These are phyloP conservation scores for Daldinia decipiens DNA, from an alignment of 495 filamentous ascomycete genomes.

Conservation along the genomic window DNA sequence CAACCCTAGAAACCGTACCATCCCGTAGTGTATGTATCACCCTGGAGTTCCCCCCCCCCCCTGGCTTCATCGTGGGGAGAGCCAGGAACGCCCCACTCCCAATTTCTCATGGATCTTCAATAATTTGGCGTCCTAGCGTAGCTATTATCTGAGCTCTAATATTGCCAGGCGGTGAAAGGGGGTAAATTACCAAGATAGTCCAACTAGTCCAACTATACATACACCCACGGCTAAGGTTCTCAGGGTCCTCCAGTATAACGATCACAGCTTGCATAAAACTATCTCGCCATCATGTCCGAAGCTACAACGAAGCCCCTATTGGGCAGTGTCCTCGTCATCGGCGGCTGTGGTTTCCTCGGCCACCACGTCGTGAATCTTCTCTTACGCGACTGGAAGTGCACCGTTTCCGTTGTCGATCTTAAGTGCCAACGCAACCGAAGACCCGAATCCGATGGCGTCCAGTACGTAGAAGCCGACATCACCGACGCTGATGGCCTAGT, in stretches of 20 bases:
- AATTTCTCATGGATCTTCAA: slow-evolving; percentile 21
- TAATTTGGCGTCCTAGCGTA: slow-evolving; percentile 13
- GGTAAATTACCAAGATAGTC: background rate
- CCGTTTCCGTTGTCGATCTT: slow-evolving; percentile 88
- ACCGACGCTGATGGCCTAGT: slow-evolving; percentile 74
- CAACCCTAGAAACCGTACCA: background rate
- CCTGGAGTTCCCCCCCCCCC: slow-evolving; percentile 4
- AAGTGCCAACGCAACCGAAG: slow-evolving; percentile 78
- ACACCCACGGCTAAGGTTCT: background rate
- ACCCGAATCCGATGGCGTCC: slow-evolving; percentile 69
- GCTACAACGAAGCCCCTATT: slow-evolving; percentile 54
- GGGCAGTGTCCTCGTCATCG: slow-evolving; percentile 70
- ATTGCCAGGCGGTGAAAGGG: slow-evolving; percentile 36
- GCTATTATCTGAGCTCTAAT: slow-evolving; percentile 15
- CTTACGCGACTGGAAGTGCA: slow-evolving; percentile 62
- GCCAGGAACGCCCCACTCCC: slow-evolving; percentile 34
- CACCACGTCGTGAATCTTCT: slow-evolving; percentile 73
- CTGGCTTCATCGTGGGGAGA: slow-evolving; percentile 21
- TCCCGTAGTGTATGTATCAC: background rate
- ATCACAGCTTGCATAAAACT: background rate
- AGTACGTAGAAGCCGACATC: slow-evolving; percentile 89
- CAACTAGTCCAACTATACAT: background rate
- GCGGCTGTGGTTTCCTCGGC: slow-evolving; percentile 77
- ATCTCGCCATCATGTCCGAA: slow-evolving; percentile 20
- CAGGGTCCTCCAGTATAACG: slow-evolving; percentile 3